Evolutionary conservation across 768 basidiomycete species (phyloP), one percentile per base, ranked within the genome.

Genomic region (Boletus pseudo-olivaceus): DNA sequence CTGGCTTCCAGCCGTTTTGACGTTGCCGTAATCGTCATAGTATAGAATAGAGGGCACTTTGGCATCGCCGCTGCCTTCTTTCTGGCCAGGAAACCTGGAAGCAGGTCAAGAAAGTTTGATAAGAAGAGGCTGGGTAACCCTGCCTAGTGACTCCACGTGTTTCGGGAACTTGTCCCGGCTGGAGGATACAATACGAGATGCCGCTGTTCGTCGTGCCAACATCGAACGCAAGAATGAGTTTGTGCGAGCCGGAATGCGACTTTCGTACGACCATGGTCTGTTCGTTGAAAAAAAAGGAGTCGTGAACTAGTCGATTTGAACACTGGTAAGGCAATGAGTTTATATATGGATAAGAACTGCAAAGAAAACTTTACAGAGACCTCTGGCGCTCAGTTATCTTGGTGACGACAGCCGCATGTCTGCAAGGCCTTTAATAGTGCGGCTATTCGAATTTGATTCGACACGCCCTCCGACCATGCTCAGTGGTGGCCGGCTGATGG

Each of bases 31-130:
- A 12, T 56, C 34, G 58, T 77, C 76, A 47, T 80, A 80, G 52
- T 75, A 75, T 6, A 79, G 58, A 32, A 78, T 60, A 1, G 76
- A 75, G 0, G 76, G 77, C 2, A 79, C 75, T 53, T 79, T 80
- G 7, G 72, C 73, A 33, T 76, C 68, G 17, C 35, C 35, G 8
- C 35, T 15, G 17, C 17, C 35, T 7, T 68, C 57, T 42, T 72
- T 68, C 52, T 76, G 12, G 2, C 64, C 69, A 3, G 75, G 77
- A 54, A 72, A 78, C 47, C 78, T 78, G 19, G 23, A 5, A 38
- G 23, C 37, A 4, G 27, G 38, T 43, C 32, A 53, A 7, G 44
- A 19, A 7, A 14, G 17, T 12, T 19, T 12, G 29, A 30, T 9
- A 45, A 6, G 10, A 44, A 11, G 7, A 30, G 12, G n/a, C 4